Conservation (phyloP, 805 yeast species). For the Wickerhamomyces bisporus region DNA sequence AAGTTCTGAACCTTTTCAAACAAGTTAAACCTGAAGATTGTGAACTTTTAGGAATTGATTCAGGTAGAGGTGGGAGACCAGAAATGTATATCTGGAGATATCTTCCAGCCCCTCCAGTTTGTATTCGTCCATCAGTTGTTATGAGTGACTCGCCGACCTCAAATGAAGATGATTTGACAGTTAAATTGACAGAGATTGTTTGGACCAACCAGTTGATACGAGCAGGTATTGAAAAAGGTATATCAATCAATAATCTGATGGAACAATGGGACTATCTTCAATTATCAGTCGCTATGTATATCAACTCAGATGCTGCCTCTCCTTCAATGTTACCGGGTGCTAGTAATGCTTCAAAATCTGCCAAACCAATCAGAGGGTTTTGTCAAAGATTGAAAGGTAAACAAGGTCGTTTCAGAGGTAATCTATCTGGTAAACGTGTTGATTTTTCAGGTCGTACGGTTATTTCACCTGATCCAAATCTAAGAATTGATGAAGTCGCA, state of each 20-base stretch:
- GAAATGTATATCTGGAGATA: conserved; percentile 97
- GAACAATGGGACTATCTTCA: conserved; percentile 99
- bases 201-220: conserved; percentile 94
- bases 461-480: conserved; percentile 96
- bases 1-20: conserved; percentile 81
- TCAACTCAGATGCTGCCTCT: conserved; percentile 89
- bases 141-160: conserved; percentile 87
- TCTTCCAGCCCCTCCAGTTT: conserved; percentile 97
- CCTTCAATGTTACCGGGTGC: conserved; percentile 74
- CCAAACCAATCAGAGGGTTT: conserved; percentile 82
- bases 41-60: conserved; percentile 86
- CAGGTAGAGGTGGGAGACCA: conserved; percentile 86
- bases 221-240: conserved; percentile 94
- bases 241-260: conserved; percentile 88
- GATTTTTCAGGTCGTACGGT: conserved; percentile 98
- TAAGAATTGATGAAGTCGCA: conserved; percentile 93
- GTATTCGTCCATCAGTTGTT: conserved; percentile 94
- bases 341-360: conserved; percentile 45
- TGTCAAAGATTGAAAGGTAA: conserved; percentile 98
- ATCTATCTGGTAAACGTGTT: conserved; percentile 95
- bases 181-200: conserved; percentile 90
- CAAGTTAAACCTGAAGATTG: conserved; percentile 84
- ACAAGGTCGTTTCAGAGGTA: conserved; percentile 98
- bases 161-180: conserved; percentile 96
- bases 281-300: conserved; percentile 93